Conservation (phyloP, 176 grass and related monocot species). For the Raddia guianensis region DNA sequence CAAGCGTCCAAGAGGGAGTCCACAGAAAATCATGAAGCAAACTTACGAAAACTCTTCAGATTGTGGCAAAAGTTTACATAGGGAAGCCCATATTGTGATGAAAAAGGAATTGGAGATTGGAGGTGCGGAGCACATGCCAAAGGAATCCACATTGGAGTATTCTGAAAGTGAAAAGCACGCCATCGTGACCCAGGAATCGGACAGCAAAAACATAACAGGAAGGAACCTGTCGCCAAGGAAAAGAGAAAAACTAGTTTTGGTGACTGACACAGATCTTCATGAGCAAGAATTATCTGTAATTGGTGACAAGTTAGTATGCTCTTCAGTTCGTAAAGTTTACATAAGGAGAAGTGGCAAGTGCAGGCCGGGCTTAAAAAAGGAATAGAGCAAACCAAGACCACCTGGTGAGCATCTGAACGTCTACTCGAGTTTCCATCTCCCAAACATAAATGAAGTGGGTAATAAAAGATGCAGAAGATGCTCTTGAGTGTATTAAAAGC, state of each 20-base stretch:
- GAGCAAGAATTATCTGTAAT: slow-evolving; percentile 20
- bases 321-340: slow-evolving; percentile 44
- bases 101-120: neutral
- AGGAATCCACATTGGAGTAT: neutral
- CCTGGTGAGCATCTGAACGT: neutral
- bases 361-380: neutral
- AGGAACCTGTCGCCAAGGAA: neutral
- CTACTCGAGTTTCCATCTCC: neutral
- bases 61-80: neutral
- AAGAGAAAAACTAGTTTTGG: neutral
- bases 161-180: neutral
- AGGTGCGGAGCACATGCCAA: neutral
- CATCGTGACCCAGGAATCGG: slow-evolving; percentile 9
- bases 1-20: slow-evolving; percentile 32
- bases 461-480: neutral
- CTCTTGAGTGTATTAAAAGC: neutral
- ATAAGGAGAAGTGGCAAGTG: slow-evolving; percentile 43
- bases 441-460: neutral
- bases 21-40: slow-evolving; percentile 39
- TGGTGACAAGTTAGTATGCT: slow-evolving; percentile 14
- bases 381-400: neutral
- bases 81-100: neutral
- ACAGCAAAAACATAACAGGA: slow-evolving; percentile 13
- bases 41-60: neutral
- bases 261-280: neutral